Evolutionary conservation across 805 yeast genomes (phyloP).

Genomic region (Jamesozyma jinghongensis): DNA sequence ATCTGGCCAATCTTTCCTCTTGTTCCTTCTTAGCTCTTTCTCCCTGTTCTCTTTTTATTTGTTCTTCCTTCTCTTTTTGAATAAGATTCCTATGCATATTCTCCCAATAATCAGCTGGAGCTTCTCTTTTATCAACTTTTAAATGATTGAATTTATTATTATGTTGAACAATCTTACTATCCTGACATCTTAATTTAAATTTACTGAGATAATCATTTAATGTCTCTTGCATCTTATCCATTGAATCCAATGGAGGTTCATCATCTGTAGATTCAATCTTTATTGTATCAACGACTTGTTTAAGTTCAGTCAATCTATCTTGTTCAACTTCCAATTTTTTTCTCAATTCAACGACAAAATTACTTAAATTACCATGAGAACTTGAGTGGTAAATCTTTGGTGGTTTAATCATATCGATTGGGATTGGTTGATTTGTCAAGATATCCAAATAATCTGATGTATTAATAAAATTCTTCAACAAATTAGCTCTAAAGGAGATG

Average conservation of each 20-base stretch:
- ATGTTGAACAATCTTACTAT: slow-evolving; percentile 13
- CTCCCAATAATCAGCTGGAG: slow-evolving; percentile 28
- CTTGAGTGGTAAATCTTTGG: slow-evolving; percentile 7
- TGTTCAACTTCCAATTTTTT: too few species aligned
- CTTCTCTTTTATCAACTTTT: slow-evolving; percentile 13
- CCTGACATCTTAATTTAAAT: slow-evolving; percentile 11
- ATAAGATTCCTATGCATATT: slow-evolving; percentile 10
- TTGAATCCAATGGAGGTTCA: neutral
- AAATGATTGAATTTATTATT: slow-evolving; percentile 13
- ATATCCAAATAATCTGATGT: slow-evolving; percentile 18
- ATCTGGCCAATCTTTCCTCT: neutral
- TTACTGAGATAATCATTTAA: slow-evolving; percentile 10
- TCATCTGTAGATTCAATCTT: neutral
- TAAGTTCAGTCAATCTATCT: too few species aligned
- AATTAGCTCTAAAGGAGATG: slow-evolving; percentile 22
- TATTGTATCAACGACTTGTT: too few species aligned
- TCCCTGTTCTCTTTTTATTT: slow-evolving; percentile 10
- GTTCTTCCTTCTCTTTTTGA: slow-evolving; percentile 8
- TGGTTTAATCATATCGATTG: slow-evolving; percentile 15
- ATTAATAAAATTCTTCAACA: slow-evolving; percentile 19
- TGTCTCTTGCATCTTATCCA: slow-evolving; percentile 2
- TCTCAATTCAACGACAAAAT: neutral
- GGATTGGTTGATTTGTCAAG: slow-evolving; percentile 18
- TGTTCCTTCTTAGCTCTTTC: slow-evolving; percentile 8
- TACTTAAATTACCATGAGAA: neutral